Evolutionary conservation across 148 eudicot species (phyloP), one percentile per base, ranked within the genome.

Genomic region (Bassia scoparia): DNA sequence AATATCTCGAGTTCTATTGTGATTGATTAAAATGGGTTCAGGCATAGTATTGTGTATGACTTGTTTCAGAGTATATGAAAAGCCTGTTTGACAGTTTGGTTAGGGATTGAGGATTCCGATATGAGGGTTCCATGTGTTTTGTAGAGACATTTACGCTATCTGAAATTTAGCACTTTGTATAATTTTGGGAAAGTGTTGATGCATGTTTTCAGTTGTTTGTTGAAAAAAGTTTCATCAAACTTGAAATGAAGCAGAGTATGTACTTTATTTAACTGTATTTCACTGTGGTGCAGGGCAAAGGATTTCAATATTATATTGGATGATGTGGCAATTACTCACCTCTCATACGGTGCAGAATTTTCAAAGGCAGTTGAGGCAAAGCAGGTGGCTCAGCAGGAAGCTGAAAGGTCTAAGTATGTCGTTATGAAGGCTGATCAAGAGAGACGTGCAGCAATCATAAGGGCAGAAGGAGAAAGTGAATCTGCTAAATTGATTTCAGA

Each of bases 381-480:
- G 83, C 98, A 94, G 79, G 98, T 94, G 73, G 98, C 98, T 10
- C 98, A 94, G 74, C 98, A 94, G 77, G 97, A 94, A 88, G 98
- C 98, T n/a, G 98, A 94, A 87, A 79, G 98, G 86, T 91, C 97
- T 0, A 94, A 84, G 76, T 94, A 85, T 60, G 97, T 94, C 54
- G 98, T 94, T 68, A 87, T 87, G 60, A 94, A 91, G 79, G 90
- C 97, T 3, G 98, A 94, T 86, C 98, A 94, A 79, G 98, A 94
- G 86, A 84, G 89, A 77, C 85, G 97, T 33, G 98, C 98, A 0
- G 98, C 98, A 10, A 85, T 94, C 72, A 89, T 94, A 29, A 85
- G 97, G 88, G 98, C 98, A 8, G 98, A 94, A 68, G 98, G 98
- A 35, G 98, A 94, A 81, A 94, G 98, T 74, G 97, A 94, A 78